Conservation (phyloP, 2,329 filamentous ascomycete genomes). For the Aspergillus sergii region DNA sequence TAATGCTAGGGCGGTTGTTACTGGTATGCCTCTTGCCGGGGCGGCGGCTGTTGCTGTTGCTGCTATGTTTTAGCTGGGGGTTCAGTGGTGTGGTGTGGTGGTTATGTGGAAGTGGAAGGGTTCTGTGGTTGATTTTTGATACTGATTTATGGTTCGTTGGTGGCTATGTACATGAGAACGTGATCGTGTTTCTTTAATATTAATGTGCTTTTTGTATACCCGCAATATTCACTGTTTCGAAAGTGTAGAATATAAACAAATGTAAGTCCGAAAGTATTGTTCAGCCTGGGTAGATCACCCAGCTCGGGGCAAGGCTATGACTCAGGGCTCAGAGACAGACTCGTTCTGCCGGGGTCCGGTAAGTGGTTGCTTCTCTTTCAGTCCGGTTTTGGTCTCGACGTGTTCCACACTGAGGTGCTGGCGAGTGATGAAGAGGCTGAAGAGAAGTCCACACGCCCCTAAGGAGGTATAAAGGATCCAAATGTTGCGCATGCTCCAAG, state of each 20-base stretch:
- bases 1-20: constrained; percentile 21
- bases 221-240: neutral
- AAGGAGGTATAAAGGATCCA: constrained; percentile 47
- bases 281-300: neutral
- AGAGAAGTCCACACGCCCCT: constrained; percentile 28
- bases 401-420: constrained; percentile 23
- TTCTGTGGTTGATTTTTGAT: neutral
- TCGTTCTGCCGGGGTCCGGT: neutral
- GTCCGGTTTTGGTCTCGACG: constrained; percentile 24
- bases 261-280: neutral
- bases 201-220: neutral
- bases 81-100: no score
- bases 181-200: no score
- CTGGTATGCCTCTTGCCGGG: constrained; percentile 26
- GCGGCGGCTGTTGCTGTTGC: constrained; percentile 24
- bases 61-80: constrained; percentile 11
- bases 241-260: neutral
- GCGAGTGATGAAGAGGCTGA: constrained; percentile 33
- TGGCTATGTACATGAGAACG: neutral
- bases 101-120: neutral
- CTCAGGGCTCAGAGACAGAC: neutral
- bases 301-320: neutral
- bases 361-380: constrained; percentile 19
- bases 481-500: constrained; percentile 50
- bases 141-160: neutral